Percentiles rank a stretch among this genome's conserved stretches.
These are phyloP conservation scores for Candida ficus DNA, from an alignment of 805 yeast species.

Conservation along the genomic window DNA sequence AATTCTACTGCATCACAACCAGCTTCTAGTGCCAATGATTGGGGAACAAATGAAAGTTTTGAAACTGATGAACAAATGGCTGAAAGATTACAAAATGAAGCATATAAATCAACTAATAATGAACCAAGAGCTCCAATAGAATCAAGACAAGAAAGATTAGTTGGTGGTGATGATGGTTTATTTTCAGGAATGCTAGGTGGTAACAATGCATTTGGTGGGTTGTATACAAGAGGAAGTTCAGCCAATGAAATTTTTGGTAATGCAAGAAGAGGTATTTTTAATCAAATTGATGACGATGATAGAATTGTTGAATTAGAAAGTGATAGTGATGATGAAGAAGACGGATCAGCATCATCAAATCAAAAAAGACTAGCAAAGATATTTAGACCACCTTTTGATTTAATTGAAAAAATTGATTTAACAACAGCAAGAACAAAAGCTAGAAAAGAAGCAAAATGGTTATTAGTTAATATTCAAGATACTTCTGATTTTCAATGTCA, in stretches of 20 bases:
- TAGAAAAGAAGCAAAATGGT: slow-evolving; percentile 64
- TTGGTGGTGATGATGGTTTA: slow-evolving; percentile 40
- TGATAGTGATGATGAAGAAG: slow-evolving; percentile 29
- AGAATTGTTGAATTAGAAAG: slow-evolving; percentile 26
- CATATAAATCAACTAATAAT: slow-evolving; percentile 30
- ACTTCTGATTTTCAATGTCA: slow-evolving; percentile 82
- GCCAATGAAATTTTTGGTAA: slow-evolving; percentile 27
- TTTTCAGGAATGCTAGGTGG: slow-evolving; percentile 35
- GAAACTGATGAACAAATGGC: slow-evolving; percentile 52
- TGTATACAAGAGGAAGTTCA: neutral
- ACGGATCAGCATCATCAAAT: slow-evolving; percentile 37
- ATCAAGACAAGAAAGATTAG: slow-evolving; percentile 72
- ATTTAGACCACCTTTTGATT: slow-evolving; percentile 91
- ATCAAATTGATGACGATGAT: slow-evolving; percentile 24
- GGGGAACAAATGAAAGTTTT: slow-evolving; percentile 14
- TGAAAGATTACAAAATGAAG: slow-evolving; percentile 56
- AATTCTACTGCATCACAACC: slow-evolving; percentile 5
- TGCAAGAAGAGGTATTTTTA: slow-evolving; percentile 23
- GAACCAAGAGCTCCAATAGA: slow-evolving; percentile 73
- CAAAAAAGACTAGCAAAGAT: slow-evolving; percentile 72
- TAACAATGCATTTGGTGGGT: slow-evolving; percentile 34
- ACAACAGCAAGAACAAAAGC: slow-evolving; percentile 72
- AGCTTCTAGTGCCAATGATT: slow-evolving; percentile 3
- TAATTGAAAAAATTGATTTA: slow-evolving; percentile 63
- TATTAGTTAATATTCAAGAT: slow-evolving; percentile 85